These are phyloP conservation scores for Thymus mandschuricus DNA, from an alignment of 257 asterid genomes.

Conservation along the genomic window DNA sequence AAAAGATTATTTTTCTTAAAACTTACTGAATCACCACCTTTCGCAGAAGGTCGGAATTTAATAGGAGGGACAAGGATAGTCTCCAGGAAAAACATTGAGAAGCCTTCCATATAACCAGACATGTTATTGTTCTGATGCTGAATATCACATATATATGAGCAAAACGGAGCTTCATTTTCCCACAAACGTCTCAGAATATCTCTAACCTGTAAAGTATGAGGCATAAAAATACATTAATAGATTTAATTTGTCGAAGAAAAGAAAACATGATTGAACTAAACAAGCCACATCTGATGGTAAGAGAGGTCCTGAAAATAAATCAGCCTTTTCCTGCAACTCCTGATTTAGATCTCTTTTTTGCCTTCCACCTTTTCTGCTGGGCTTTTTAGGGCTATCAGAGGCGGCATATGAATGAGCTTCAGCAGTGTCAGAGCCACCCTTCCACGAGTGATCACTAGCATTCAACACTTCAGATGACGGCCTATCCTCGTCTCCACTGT, in stretches of 20 bases:
- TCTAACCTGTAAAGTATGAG: constrained; percentile 62
- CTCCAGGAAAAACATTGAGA: constrained; percentile 78
- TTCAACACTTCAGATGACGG: constrained; percentile 68
- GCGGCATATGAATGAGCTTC: constrained; percentile 49
- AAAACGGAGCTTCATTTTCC: constrained; percentile 83
- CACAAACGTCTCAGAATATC: constrained; percentile 67
- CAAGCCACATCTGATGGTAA: constrained; percentile 79
- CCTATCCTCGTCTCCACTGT: constrained; percentile 43
- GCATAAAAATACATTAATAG: constrained; percentile 32
- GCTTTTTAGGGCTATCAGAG: constrained; percentile 44
- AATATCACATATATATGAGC: constrained; percentile 74
- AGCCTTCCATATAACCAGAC: constrained; percentile 45
- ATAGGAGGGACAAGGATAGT: constrained; percentile 79
- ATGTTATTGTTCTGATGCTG: constrained; percentile 50
- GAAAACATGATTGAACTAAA: constrained; percentile 15
- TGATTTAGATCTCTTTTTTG: constrained; percentile 30
- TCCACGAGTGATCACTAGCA: constrained; percentile 44
- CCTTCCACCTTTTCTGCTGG: constrained; percentile 28
- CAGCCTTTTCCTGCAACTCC: constrained; percentile 42
- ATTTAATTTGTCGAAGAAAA: constrained; percentile 18
- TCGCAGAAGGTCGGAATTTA: constrained; percentile 90
- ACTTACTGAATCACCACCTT: constrained; percentile 89
- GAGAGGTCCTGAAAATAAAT: constrained; percentile 55
- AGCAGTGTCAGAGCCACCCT: constrained; percentile 50
- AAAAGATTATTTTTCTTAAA: constrained; percentile 13